Base-by-base conservation (phyloP, 768 basidiomycete genomes). In the Cantharellus cinnabarinus region DNA sequence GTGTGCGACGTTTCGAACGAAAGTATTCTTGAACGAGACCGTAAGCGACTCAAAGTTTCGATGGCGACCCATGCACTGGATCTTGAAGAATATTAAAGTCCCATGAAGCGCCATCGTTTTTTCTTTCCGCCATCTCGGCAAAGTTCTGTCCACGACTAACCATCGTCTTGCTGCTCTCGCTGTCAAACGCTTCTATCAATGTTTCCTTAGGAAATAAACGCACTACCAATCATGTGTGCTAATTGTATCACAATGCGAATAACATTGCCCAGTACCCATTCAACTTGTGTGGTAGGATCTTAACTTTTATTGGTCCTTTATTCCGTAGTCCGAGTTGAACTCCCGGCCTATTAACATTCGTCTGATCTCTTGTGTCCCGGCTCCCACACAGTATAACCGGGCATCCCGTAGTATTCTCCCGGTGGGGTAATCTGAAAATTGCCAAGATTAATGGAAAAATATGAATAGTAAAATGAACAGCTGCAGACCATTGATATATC, bases 301-400 rank as follows among this genome's bases (percentile, higher is more conserved):
- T 10, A 48, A 10, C 44, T 29, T 10, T 48, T 48, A 48, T 48
- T 10, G 44, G 29, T 48, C 10, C 44, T 48, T 10, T 48, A 48
- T 66, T 37, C 52, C 52, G 52, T 54, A 54, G 52, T 86, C 76
- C 62, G 82, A 74, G 67, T 93, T 95, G 71, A 95, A 91, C 67
- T 89, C 91, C 62, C 91, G 75, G 40, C 91, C 91, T 60, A 95
- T 94, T 60, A 94, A 71, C 89, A 93, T 93, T 60, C 91, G 76
- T 63, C 91, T 73, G 58, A 95, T 91, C 73, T 94, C 91, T 68
- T 95, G 93, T 34, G 91, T 91, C 15, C 93, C 93, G n/a, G 93
- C 93, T 37, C 93, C 93, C 60, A 97, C 90, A 35, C 87, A 82
- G 68, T 95, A 97, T 50, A 97, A 70, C 63, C 89, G 74, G 14